Evolutionary conservation across 73 alveolate species (phyloP).

Genomic region (Symbiodinium pilosum): DNA sequence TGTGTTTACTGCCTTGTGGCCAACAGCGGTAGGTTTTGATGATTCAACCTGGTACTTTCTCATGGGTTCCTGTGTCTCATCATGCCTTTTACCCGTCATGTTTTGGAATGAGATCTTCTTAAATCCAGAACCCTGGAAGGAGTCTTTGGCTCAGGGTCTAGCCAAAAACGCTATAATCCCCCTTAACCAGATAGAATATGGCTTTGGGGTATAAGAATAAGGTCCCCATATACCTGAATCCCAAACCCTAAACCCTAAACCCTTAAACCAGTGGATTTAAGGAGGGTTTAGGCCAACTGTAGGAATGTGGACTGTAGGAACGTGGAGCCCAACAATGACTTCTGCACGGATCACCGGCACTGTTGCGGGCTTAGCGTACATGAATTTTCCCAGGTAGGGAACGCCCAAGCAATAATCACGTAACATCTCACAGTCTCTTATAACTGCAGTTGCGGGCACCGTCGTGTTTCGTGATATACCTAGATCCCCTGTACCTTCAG

Average conservation of each 20-base stretch:
- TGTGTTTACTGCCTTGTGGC: too few species aligned
- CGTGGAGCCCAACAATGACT: conserved; percentile 70
- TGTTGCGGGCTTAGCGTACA: background rate
- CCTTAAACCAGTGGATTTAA: background rate
- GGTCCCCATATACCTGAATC: background rate
- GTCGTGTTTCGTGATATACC: background rate
- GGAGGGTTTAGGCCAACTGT: background rate
- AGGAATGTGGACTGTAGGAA: background rate
- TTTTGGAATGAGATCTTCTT: too few species aligned
- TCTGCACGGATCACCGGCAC: conserved; percentile 64
- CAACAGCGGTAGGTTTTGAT: too few species aligned
- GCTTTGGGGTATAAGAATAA: too few species aligned
- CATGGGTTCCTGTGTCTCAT: too few species aligned
- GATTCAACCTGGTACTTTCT: too few species aligned
- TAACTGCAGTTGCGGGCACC: background rate
- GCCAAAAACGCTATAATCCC: background rate
- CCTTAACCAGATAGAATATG: too few species aligned
- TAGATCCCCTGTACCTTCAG: too few species aligned
- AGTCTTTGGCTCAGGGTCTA: too few species aligned
- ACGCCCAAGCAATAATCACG: background rate
- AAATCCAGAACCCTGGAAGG: too few species aligned
- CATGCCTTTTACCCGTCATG: too few species aligned
- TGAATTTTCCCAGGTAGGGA: background rate
- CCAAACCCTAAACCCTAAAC: background rate
- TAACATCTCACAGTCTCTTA: background rate